A percentile compares a stretch with the other conserved stretches of the same genome.
These are phyloP conservation scores for Setomelanomma holmii DNA, from an alignment of 2,329 filamentous ascomycete genomes.

Conservation along the genomic window DNA sequence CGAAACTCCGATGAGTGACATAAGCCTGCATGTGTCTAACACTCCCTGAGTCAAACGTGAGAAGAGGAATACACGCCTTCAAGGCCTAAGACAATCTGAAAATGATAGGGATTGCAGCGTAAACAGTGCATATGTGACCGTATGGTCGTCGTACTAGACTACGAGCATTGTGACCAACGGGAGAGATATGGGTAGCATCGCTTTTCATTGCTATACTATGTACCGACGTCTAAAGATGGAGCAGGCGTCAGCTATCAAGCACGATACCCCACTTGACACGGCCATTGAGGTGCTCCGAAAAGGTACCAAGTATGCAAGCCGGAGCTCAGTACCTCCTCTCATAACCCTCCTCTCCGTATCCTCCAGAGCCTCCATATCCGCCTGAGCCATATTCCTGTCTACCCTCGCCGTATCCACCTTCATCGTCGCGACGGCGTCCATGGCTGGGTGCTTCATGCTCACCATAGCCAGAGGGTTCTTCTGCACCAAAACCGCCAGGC, in stretches of 20 bases:
- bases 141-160: too few species aligned
- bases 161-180: too few species aligned
- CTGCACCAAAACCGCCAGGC: slow-evolving; percentile 6
- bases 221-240: not conserved
- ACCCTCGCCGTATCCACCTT: slow-evolving; percentile 21
- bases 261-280: too few species aligned
- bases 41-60: too few species aligned
- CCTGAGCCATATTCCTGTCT: slow-evolving; percentile 26
- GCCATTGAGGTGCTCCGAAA: not conserved
- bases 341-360: slow-evolving; percentile 30
- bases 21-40: too few species aligned
- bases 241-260: not conserved
- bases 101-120: too few species aligned
- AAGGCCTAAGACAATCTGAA: too few species aligned
- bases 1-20: too few species aligned
- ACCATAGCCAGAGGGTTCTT: slow-evolving; percentile 11
- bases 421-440: slow-evolving; percentile 16
- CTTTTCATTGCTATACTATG: not conserved
- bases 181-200: too few species aligned
- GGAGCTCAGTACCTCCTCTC: slow-evolving; percentile 29
- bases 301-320: too few species aligned
- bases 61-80: too few species aligned
- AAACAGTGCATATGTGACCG: too few species aligned
- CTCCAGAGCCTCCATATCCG: slow-evolving; percentile 18
- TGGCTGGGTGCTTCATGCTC: slow-evolving; percentile 11